Base-by-base conservation (phyloP, 2,329 filamentous ascomycete genomes). In the Curvularia sp. region DNA sequence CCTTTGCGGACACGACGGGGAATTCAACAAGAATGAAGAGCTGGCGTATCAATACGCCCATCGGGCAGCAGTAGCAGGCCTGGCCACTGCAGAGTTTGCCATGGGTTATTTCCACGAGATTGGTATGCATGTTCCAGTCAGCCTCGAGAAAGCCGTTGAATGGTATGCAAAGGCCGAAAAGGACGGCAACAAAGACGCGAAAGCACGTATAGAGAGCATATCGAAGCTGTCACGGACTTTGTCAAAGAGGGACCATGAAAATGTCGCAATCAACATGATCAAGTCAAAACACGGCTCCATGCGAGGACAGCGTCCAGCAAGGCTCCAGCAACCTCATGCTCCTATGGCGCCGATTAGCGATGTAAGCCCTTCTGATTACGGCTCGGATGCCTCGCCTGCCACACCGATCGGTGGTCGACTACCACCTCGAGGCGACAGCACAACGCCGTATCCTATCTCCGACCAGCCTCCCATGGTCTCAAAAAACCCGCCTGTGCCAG, bases 61-160 rank as follows among this genome's bases (percentile, higher is more conserved):
- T 68, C 87, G 94, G 65, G 95, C 95, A 10, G 94, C 95, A 8
- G 83, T 87, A 49, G 86, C 88, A 38, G 93, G 93, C 54, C 84
- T 98, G 48, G 84, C 92, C 0, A 98, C 93, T 0, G 95, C 93
- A 48, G 93, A 98, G 76, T 99, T 99, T 72, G 95, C 95, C 25
- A 87, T 99, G 82, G 94, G 94, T 10, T 99, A 99, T 78, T 99
- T 98, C 80, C 87, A 95, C 74, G 95, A 99, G 76, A 96, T 99
- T 67, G 95, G 95, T 66, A 96, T 99, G 74, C 89, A 93, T 72
- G 90, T 96, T 23, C 86, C 87, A n/a, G 90, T 92, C 64, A 91
- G 94, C 73, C 79, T 97, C 41, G 85, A 87, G 49, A 91, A 95
- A 74, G 94, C 95, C 1, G 84, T 90, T 62, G 87, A 84, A 63